phyloP scores from a whole-genome alignment of 2,329 filamentous ascomycete genomes.

The Trichoderma sp. region DNA sequence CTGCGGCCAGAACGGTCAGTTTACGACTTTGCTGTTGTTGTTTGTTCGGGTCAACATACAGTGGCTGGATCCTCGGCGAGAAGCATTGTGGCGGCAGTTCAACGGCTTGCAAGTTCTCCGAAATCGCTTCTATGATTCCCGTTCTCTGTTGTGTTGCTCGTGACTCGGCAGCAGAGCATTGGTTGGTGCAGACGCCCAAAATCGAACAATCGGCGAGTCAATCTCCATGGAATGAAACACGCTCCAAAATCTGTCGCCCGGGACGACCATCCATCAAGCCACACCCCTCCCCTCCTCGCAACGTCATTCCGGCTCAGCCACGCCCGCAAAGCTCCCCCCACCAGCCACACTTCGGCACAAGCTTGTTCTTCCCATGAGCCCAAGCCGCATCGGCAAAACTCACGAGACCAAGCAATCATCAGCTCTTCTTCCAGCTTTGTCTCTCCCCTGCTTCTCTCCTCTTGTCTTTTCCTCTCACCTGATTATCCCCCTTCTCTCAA shows the following conservation, averaged over 20 bases:
- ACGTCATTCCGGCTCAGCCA: constrained; percentile 6
- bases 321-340: background rate
- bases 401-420: constrained; percentile 16
- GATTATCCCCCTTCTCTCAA: background rate
- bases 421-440: background rate
- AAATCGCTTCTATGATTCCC: background rate
- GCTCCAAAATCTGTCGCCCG: constrained; percentile 3
- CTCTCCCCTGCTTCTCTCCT: background rate
- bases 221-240: background rate
- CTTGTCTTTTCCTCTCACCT: background rate
- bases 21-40: background rate
- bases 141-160: background rate
- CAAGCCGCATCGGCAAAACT: constrained; percentile 8
- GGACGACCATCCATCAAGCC: constrained; percentile 18
- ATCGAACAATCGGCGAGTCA: background rate
- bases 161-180: background rate
- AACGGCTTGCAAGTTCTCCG: background rate
- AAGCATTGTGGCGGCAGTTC: constrained; percentile 62
- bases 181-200: background rate
- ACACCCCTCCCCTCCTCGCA: constrained; percentile 8
- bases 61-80: constrained; percentile 90
- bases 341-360: background rate
- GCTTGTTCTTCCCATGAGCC: background rate
- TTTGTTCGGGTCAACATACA: constrained; percentile 47
- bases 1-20: constrained; percentile 40